Percentiles rank a stretch among this genome's conserved stretches.
These are phyloP conservation scores for Phytopythium chamaehyphon DNA, from an alignment of 352 stramenopile species.

Conservation along the genomic window DNA sequence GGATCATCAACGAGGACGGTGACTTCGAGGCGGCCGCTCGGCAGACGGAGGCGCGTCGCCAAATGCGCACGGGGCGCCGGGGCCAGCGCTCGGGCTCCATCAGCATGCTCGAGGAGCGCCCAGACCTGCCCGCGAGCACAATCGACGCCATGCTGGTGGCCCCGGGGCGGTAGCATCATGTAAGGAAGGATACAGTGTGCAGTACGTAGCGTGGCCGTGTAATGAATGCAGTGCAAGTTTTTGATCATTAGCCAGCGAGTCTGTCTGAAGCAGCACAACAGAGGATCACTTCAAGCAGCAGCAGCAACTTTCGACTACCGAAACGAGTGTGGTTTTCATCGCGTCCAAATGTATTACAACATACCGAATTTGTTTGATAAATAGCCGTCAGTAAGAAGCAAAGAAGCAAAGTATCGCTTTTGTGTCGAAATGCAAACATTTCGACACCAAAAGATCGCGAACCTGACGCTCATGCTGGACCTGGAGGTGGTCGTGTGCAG, in stretches of 20 bases:
- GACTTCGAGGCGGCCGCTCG: conserved; percentile 24
- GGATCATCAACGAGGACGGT: conserved; percentile 25
- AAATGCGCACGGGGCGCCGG: neutral
- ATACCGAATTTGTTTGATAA: too few relatives aligned
- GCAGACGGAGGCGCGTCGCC: conserved; percentile 4
- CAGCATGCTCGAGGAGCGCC: conserved; percentile 26
- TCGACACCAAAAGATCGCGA: too few relatives aligned
- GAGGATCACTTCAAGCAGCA: too few relatives aligned
- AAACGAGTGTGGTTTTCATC: too few relatives aligned
- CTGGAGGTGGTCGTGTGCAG: conserved; percentile 42
- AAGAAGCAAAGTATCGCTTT: too few relatives aligned
- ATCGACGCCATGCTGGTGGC: conserved; percentile 26
- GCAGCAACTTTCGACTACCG: too few relatives aligned
- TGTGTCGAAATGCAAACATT: too few relatives aligned
- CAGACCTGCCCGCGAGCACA: conserved; percentile 16
- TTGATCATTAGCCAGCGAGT: conserved; percentile 19
- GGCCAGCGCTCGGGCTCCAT: conserved; percentile 29
- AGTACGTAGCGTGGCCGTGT: neutral
- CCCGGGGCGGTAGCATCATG: conserved; percentile 1
- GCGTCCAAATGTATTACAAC: too few relatives aligned
- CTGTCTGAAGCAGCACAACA: too few relatives aligned
- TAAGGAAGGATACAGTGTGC: too few relatives aligned
- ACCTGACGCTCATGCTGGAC: conserved; percentile 12
- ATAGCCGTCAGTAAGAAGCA: too few relatives aligned
- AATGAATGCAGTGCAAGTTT: conserved; percentile 1